Evolutionary conservation across 169 alveolate genomes (phyloP), one percentile per base, ranked within the genome.

Genomic region (Plasmodium gonderi): DNA sequence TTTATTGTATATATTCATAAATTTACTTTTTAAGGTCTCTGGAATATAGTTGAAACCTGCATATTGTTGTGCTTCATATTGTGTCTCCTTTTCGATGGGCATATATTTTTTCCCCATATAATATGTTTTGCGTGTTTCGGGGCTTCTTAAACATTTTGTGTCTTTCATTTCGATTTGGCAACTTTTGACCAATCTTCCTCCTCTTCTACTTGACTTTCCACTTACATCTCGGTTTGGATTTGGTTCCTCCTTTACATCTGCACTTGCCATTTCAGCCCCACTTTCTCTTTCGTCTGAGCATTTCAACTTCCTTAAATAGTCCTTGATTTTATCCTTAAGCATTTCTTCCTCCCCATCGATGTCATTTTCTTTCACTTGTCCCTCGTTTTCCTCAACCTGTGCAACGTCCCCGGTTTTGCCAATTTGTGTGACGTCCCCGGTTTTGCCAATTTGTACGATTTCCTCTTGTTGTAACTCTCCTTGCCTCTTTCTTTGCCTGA

Each of bases 1-100:
- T 17, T 90, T 74, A 78, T 96, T 96, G 76, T 82, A 96, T 2
- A 83, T 81, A n/a, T 78, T 45, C n/a, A 91, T 92, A 45, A 96
- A 68, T 36, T 89, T 83, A 23, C 54, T 81, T 91, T 80, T 95
- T 89, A 96, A 51, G 54, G 54, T 49, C 49, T 26, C 60, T 33
- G 97, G 97, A 6, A 96, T 92, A 31, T 89, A 90, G 3, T 60
- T 38, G 29, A 87, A 45, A 23, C 93, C 93, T 76, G 20, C 40
- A 77, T 75, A 83, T 11, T 83, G 45, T 20, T 87, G 60, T 12
- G 26, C 38, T 17, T 9, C 38, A 51, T 2, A 23, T 44, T 17
- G 54, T 12, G 38, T 1, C 1, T 8, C 72, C 67, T 12, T 64
- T 60, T 31, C 26, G 6, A 3, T 36, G 17, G 31, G 26, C 17